These are phyloP conservation scores for Calonectria hawksworthii DNA, from an alignment of 2,329 filamentous ascomycete genomes.

Conservation along the genomic window DNA sequence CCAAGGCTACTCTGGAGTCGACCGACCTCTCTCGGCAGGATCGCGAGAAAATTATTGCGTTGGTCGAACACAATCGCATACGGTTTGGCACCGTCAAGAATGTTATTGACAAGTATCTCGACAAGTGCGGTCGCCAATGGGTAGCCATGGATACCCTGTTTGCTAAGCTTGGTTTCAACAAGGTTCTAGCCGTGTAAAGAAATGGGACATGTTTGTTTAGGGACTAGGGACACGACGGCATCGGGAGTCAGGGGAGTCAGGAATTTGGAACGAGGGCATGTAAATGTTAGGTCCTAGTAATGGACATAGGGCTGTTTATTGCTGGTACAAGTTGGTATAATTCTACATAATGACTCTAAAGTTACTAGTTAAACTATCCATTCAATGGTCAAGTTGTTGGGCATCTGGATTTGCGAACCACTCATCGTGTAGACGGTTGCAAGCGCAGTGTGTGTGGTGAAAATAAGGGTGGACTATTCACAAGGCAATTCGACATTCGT, in stretches of 20 bases:
- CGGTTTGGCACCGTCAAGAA: constrained; percentile 83
- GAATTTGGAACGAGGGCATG: not conserved
- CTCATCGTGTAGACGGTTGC: no score
- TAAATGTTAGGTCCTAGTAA: not conserved
- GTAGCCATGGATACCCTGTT: constrained; percentile 94
- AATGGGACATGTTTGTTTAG: not conserved
- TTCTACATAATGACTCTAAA: not conserved
- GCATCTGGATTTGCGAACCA: not conserved
- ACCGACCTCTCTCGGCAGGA: constrained; percentile 64
- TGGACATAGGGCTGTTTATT: not conserved
- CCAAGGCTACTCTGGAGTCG: constrained; percentile 63
- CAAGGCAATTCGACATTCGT: not conserved
- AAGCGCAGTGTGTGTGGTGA: not conserved
- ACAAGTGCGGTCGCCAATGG: constrained; percentile 92
- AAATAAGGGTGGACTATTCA: not conserved
- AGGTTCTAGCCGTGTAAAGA: constrained; percentile 36
- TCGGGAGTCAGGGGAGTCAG: constrained; percentile 36
- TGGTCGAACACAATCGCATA: constrained; percentile 86
- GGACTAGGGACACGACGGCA: not conserved
- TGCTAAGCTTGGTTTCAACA: constrained; percentile 72
- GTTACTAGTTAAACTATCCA: not conserved
- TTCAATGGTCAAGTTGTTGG: not conserved
- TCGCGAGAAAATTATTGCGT: constrained; percentile 75
- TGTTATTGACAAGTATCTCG: constrained; percentile 86
- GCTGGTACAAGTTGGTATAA: not conserved